These are phyloP conservation scores for Cylindrotheca closterium DNA, from an alignment of 108 stramenopile species.

Conservation along the genomic window DNA sequence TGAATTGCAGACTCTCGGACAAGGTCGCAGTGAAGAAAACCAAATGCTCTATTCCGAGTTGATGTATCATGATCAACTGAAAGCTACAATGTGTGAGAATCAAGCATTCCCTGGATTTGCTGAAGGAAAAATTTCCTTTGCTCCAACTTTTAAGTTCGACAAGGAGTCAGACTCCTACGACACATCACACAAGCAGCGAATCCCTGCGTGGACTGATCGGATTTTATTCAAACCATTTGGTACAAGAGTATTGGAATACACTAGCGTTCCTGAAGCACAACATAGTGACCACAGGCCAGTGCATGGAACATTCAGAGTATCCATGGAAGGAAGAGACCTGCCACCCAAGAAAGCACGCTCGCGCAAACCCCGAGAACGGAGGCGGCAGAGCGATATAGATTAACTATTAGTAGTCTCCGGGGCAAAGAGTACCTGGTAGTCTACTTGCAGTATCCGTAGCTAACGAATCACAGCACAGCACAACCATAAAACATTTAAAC, in stretches of 20 bases:
- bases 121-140: slow-evolving; percentile 79
- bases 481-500: too few species aligned
- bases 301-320: slow-evolving; percentile 61
- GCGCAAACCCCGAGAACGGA: background rate
- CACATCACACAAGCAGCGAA: slow-evolving; percentile 84
- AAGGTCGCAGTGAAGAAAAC: background rate
- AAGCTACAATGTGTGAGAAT: slow-evolving; percentile 56
- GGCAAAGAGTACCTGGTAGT: too few species aligned
- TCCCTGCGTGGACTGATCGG: slow-evolving; percentile 90
- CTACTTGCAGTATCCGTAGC: too few species aligned
- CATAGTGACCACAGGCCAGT: slow-evolving; percentile 89
- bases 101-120: slow-evolving; percentile 69
- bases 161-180: slow-evolving; percentile 75
- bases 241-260: slow-evolving; percentile 65
- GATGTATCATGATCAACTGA: slow-evolving; percentile 74
- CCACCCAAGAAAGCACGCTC: slow-evolving; percentile 9
- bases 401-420: too few species aligned
- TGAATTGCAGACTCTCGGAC: slow-evolving; percentile 44
- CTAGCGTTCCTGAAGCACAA: slow-evolving; percentile 48
- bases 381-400: background rate
- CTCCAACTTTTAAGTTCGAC: slow-evolving; percentile 90
- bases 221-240: slow-evolving; percentile 75
- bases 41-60: slow-evolving; percentile 24
- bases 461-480: too few species aligned
- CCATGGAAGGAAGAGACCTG: slow-evolving; percentile 29